Evolutionary conservation across 441 rosid species (phyloP).

Genomic region (Arabidopsis hybrid): DNA sequence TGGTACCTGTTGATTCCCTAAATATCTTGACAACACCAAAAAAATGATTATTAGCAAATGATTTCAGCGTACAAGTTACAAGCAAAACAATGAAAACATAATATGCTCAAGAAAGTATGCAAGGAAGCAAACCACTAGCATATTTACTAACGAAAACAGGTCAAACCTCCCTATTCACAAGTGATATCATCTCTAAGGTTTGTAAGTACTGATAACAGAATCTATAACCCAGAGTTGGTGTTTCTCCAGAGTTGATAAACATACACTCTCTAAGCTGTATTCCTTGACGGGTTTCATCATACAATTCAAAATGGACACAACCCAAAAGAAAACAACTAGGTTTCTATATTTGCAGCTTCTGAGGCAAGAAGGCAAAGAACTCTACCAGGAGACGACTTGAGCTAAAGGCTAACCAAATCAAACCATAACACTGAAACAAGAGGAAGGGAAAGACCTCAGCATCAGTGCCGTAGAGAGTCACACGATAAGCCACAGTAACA

Average conservation of each 20-base stretch:
- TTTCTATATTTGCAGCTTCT: conserved; percentile 17
- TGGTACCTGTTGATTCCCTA: conserved; percentile 83
- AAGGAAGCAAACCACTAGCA: background rate
- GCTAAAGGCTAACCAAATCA: conserved; percentile 12
- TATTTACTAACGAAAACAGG: background rate
- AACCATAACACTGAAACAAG: conserved; percentile 6
- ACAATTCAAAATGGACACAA: conserved; percentile 11
- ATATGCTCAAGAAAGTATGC: background rate
- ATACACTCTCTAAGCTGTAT: background rate
- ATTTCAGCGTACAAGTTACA: background rate
- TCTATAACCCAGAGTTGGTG: background rate
- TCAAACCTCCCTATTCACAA: background rate
- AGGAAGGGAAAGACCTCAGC: conserved; percentile 68
- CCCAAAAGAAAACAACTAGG: background rate
- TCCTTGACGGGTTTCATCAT: background rate
- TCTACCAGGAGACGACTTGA: conserved; percentile 13
- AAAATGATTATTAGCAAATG: background rate
- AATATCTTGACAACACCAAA: conserved; percentile 46
- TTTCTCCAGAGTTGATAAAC: background rate
- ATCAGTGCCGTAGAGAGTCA: conserved; percentile 86
- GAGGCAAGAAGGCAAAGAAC: conserved; percentile 12
- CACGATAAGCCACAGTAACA: conserved; percentile 88
- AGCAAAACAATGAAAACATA: conserved; percentile 7
- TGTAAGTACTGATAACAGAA: background rate
- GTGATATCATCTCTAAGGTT: conserved; percentile 4